Conservation (phyloP, 768 basidiomycete species). For the Phanerochaete sordida region DNA sequence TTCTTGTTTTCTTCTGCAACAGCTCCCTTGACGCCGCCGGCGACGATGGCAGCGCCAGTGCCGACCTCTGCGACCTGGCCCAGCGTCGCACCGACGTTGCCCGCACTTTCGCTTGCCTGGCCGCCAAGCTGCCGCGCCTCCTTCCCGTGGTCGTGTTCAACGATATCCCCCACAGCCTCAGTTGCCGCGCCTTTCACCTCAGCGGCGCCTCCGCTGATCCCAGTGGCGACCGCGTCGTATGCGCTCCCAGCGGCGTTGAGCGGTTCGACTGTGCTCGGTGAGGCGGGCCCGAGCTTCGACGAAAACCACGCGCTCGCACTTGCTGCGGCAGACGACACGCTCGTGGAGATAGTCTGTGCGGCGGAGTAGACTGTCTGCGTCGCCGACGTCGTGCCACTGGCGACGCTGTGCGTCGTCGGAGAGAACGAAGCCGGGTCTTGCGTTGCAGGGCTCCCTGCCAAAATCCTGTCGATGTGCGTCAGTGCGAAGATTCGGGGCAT, state of each 20-base stretch:
- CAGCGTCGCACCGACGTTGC: constrained; percentile 15
- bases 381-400: constrained; percentile 9
- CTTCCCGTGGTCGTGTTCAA: constrained; percentile 20
- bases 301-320: constrained; percentile 22
- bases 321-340: constrained; percentile 18
- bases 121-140: constrained; percentile 19
- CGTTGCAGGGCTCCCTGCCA: constrained; percentile 14
- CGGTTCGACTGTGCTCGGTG: constrained; percentile 10
- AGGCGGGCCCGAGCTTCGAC: constrained; percentile 14
- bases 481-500: not conserved
- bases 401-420: constrained; percentile 10
- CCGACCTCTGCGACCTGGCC: constrained; percentile 15
- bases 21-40: constrained; percentile 18
- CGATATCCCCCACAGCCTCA: constrained; percentile 15
- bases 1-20: constrained; percentile 14
- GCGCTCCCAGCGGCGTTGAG: constrained; percentile 11
- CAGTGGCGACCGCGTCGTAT: constrained; percentile 4
- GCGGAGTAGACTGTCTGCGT: constrained; percentile 15
- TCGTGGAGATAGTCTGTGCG: constrained; percentile 12
- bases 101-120: constrained; percentile 14
- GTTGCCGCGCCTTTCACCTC: constrained; percentile 15
- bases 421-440: constrained; percentile 11
- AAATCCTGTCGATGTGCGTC: constrained; percentile 6
- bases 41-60: constrained; percentile 14
- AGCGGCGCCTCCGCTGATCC: constrained; percentile 9